Conservation (phyloP, 2,329 filamentous ascomycete species). For the Arthrobotrys musiformis region DNA sequence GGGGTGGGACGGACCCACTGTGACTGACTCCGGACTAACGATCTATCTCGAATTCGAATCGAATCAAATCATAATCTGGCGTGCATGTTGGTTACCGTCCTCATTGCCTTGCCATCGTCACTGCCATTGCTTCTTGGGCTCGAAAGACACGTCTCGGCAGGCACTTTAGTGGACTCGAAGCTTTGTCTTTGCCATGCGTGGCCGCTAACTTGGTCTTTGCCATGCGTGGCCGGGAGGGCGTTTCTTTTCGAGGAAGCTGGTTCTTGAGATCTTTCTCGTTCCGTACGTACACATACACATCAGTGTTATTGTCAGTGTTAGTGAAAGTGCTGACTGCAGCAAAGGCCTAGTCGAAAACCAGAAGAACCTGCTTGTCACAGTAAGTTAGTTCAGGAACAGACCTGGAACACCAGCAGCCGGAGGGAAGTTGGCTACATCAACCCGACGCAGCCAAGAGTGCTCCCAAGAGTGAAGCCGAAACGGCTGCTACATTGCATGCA, state of each 20-base stretch:
- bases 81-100: not conserved
- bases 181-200: slow-evolving; percentile 11
- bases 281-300: not conserved
- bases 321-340: slow-evolving; percentile 16
- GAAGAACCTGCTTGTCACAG: slow-evolving; percentile 36
- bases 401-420: not conserved
- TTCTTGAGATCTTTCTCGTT: not conserved
- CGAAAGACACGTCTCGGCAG: too few relatives aligned
- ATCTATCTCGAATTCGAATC: not conserved
- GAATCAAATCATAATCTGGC: not conserved
- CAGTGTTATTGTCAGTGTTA: not conserved
- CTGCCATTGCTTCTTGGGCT: too few relatives aligned
- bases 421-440: slow-evolving; percentile 20
- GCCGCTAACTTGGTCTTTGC: too few relatives aligned
- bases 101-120: too few relatives aligned
- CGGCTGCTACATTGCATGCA: slow-evolving; percentile 14
- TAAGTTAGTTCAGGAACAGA: slow-evolving; percentile 40
- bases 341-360: not conserved
- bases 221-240: not conserved
- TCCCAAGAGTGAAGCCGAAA: slow-evolving; percentile 32
- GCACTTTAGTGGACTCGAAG: too few relatives aligned
- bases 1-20: slow-evolving; percentile 10
- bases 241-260: slow-evolving; percentile 16
- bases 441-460: slow-evolving; percentile 36
- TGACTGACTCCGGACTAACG: not conserved